These are phyloP conservation scores for Talaromyces sp. DNA, from an alignment of 2,329 filamentous ascomycete genomes.

Conservation along the genomic window DNA sequence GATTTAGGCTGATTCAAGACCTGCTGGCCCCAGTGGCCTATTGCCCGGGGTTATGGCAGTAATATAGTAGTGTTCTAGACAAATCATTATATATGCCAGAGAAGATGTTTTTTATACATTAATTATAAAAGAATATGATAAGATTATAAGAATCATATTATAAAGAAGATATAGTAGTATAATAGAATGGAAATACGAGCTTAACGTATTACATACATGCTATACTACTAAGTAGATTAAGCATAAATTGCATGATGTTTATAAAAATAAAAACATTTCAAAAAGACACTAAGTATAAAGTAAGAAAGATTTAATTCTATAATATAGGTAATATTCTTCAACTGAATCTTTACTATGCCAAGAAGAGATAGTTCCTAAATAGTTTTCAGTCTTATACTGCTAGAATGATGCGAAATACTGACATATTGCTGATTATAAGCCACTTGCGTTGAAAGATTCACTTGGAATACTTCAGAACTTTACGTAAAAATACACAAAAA, in stretches of 20 bases:
- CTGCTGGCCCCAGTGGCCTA: too few relatives aligned
- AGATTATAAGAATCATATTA: too few relatives aligned
- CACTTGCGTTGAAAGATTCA: background rate
- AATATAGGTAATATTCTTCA: background rate
- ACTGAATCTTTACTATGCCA: background rate
- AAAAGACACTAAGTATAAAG: background rate
- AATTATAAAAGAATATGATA: too few relatives aligned
- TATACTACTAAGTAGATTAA: background rate
- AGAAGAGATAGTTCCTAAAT: background rate
- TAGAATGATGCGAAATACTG: too few relatives aligned
- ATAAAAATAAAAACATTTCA: background rate
- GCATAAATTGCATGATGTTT: background rate
- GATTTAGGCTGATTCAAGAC: too few relatives aligned
- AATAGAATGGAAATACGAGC: too few relatives aligned
- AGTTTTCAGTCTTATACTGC: background rate
- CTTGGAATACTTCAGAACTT: background rate
- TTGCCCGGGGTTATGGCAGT: too few relatives aligned
- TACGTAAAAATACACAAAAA: background rate
- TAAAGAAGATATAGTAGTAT: too few relatives aligned
- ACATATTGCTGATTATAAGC: background rate
- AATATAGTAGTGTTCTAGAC: background rate
- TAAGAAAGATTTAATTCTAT: background rate
- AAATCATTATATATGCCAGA: background rate
- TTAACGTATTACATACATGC: too few relatives aligned
- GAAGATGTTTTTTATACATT: background rate